These are phyloP conservation scores for Boletus rubescentipes DNA, from an alignment of 768 basidiomycete species.

Conservation along the genomic window DNA sequence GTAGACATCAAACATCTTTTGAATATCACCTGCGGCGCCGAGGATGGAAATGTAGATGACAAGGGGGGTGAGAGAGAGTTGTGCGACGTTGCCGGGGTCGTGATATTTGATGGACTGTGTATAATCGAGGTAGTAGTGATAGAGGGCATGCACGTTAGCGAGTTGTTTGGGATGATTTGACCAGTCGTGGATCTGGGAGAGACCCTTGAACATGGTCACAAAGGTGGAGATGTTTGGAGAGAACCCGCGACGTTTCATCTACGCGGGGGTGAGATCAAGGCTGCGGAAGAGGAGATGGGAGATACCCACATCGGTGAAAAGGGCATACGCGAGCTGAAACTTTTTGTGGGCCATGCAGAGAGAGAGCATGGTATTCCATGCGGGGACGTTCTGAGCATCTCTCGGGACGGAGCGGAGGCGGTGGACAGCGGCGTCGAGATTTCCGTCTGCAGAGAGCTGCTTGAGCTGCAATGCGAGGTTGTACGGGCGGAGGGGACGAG, in stretches of 20 bases:
- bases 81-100: slow-evolving; percentile 47
- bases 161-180: slow-evolving; percentile 56
- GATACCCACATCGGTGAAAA: slow-evolving; percentile 64
- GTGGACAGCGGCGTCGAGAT: slow-evolving; percentile 60
- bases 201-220: slow-evolving; percentile 65
- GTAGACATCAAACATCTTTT: slow-evolving; percentile 76
- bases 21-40: slow-evolving; percentile 55
- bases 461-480: slow-evolving; percentile 59
- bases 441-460: slow-evolving; percentile 52
- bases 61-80: slow-evolving; percentile 47
- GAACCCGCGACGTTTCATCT: slow-evolving; percentile 89
- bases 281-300: slow-evolving; percentile 11
- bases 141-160: slow-evolving; percentile 56
- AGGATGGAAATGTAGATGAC: slow-evolving; percentile 67
- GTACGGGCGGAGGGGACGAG: slow-evolving; percentile 52
- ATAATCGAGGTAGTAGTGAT: slow-evolving; percentile 55
- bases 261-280: slow-evolving; percentile 2
- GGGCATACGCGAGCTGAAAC: slow-evolving; percentile 58
- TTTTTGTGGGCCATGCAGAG: slow-evolving; percentile 56
- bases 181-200: slow-evolving; percentile 65
- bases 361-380: slow-evolving; percentile 81
- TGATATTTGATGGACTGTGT: slow-evolving; percentile 47
- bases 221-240: slow-evolving; percentile 67
- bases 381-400: slow-evolving; percentile 70
- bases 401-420: slow-evolving; percentile 69